Conservation (phyloP, 331 rosid genomes). For the Dryas integrifolia region DNA sequence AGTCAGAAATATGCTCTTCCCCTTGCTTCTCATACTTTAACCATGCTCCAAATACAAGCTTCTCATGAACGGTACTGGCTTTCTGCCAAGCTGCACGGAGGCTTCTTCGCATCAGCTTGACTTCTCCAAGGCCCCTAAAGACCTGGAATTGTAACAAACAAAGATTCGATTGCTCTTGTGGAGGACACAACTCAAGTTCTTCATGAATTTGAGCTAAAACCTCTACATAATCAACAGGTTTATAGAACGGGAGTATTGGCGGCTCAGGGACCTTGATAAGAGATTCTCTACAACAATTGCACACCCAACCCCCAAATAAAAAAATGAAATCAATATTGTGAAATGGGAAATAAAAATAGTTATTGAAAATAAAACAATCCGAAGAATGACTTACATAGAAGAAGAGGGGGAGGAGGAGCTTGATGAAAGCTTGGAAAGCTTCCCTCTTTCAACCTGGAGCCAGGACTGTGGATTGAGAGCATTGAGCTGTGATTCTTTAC, state of each 20-base stretch:
- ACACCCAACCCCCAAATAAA: conserved; percentile 20
- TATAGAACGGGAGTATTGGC: conserved; percentile 64
- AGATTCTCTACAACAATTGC: conserved; percentile 63
- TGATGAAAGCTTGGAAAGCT: conserved; percentile 63
- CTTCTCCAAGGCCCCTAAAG: conserved; percentile 87
- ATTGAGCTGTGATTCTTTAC: conserved; percentile 69
- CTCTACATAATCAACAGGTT: conserved; percentile 80
- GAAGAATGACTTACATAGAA: conserved; percentile 51
- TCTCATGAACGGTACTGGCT: conserved; percentile 71
- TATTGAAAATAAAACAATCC: conserved; percentile 9
- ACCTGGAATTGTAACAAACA: conserved; percentile 75
- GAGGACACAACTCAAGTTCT: conserved; percentile 78
- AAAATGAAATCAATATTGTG: conserved; percentile 1
- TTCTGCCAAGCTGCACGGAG: conserved; percentile 80
- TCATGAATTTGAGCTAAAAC: conserved; percentile 94
- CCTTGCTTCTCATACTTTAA: conserved; percentile 85
- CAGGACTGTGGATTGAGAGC: conserved; percentile 80
- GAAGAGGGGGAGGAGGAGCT: conserved; percentile 44
- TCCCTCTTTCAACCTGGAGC: conserved; percentile 92
- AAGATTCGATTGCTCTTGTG: conserved; percentile 67
- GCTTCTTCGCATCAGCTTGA: conserved; percentile 79
- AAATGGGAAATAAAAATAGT: conserved; percentile 2
- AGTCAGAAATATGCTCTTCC: conserved; percentile 65
- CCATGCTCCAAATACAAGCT: conserved; percentile 88
- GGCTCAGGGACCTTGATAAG: conserved; percentile 86